Percentiles rank a stretch among this genome's conserved stretches.
Conservation (phyloP, 1,284 basidiomycete species). For the Thecaphora frezii region DNA sequence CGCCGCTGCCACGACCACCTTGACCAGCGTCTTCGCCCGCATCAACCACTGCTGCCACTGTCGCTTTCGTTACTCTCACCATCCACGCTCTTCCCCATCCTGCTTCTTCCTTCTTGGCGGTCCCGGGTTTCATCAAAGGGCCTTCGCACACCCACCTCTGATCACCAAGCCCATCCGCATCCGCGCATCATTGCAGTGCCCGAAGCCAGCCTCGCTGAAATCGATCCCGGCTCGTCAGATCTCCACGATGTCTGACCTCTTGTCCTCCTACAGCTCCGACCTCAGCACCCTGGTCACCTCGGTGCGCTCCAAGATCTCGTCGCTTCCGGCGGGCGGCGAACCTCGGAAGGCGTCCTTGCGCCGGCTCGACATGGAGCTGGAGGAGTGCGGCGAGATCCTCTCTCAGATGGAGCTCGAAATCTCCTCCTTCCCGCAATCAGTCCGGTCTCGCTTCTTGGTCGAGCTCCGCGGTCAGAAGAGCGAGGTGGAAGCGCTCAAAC, state of each 20-base stretch:
- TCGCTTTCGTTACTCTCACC: too few species aligned
- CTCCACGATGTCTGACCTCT: slow-evolving; percentile 54
- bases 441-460: slow-evolving; percentile 42
- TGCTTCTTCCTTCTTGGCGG: too few species aligned
- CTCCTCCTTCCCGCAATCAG: slow-evolving; percentile 81
- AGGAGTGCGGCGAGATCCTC: slow-evolving; percentile 92
- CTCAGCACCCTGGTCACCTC: slow-evolving; percentile 46
- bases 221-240: too few species aligned
- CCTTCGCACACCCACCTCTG: too few species aligned
- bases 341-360: slow-evolving; percentile 79
- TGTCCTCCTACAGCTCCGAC: slow-evolving; percentile 56
- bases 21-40: too few species aligned
- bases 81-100: too few species aligned
- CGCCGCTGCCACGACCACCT: too few species aligned
- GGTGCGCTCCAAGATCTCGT: slow-evolving; percentile 38
- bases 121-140: too few species aligned
- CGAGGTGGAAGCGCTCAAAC: slow-evolving; percentile 42
- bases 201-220: too few species aligned
- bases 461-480: slow-evolving; percentile 43
- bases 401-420: slow-evolving; percentile 99
- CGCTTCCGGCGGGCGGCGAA: slow-evolving; percentile 62
- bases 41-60: too few species aligned
- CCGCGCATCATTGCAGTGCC: too few species aligned
- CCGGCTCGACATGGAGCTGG: slow-evolving; percentile 88
- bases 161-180: too few species aligned